Base-by-base conservation (phyloP, 108 stramenopile genomes). In the Fistulifera pelliculosa region DNA sequence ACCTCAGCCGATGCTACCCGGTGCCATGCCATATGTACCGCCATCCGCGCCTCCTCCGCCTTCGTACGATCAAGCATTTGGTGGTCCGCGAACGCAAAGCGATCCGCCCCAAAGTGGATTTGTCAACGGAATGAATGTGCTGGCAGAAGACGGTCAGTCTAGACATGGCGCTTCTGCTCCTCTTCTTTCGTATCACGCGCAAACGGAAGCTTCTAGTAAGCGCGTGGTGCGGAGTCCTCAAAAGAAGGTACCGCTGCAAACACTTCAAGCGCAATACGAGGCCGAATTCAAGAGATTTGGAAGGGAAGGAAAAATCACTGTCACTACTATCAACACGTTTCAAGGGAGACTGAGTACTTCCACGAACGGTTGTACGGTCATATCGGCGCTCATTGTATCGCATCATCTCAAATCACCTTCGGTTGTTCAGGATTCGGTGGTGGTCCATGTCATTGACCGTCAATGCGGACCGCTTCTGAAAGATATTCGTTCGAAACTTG, bases 331-430 rank as follows among this genome's bases (percentile, higher is more conserved):
- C 19, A 41, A 48, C 6, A 90, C 92, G 26, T 87, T 85, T 41
- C 92, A 93, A 68, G 92, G 92, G 14, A 73, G 83, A 38, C 24
- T 74, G 12, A 58, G 52, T 26, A 75, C 78, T 39, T 87, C 85
- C 18, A 89, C 85, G 18, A 93, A 93, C 55, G 92, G 92, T 0
- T 93, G 92, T 40, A 79, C 92, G 4, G 92, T 93, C 10, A 93
- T 93, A 52, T 85, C 87, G 12, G 85, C 92, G 0, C 59, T 85
- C 19, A 66, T 87, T n/a, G 91, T 73, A 16, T 71, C 85, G 1
- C 62, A 68, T 49, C 81, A 79, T 49, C 63, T 75, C 50, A 28
- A 54, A 16, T 60, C 63, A 11, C 61, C 52, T 27, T 47, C 62
- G 27, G 78, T 73, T 14, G 66, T 87, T 15, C 62, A 70, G 1